Conservation (phyloP, 768 basidiomycete species). For the Kwoniella newhampshirensis region DNA sequence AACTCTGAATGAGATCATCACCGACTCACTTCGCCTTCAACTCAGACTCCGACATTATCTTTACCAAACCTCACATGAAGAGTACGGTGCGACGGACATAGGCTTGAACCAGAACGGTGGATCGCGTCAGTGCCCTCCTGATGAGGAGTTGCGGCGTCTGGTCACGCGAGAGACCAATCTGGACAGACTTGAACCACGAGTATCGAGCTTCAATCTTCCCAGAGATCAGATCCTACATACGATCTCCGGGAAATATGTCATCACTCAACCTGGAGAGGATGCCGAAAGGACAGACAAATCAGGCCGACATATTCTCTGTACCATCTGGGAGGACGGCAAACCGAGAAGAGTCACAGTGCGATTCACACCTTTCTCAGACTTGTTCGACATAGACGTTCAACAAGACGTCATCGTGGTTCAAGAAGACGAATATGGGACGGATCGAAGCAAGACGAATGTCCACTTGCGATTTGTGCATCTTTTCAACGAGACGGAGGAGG, state of each 20-base stretch:
- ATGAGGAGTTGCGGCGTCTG: not conserved
- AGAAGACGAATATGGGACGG: not conserved
- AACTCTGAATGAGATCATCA: constrained; percentile 3
- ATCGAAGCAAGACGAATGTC: not conserved
- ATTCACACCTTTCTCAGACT: constrained; percentile 9
- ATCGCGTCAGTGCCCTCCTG: not conserved
- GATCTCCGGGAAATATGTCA: constrained; percentile 8
- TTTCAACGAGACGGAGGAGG: constrained; percentile 11
- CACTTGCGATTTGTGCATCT: constrained; percentile 2
- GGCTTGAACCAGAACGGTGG: no score
- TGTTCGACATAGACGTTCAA: constrained; percentile 11
- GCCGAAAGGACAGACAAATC: no score
- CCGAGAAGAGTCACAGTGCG: constrained; percentile 5
- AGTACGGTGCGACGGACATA: not conserved
- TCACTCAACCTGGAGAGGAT: constrained; percentile 9
- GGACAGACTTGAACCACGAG: constrained; percentile 1
- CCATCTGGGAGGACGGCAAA: not conserved
- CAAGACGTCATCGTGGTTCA: constrained; percentile 10
- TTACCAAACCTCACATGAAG: constrained; percentile 1
- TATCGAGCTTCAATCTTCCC: not conserved
- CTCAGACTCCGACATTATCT: constrained; percentile 5
- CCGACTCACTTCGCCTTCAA: constrained; percentile 3
- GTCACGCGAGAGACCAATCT: constrained; percentile 12
- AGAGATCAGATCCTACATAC: constrained; percentile 5
- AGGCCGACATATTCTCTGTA: constrained; percentile 6